Evolutionary conservation across 805 yeast genomes (phyloP).

Genomic region (Candida mattraensis): DNA sequence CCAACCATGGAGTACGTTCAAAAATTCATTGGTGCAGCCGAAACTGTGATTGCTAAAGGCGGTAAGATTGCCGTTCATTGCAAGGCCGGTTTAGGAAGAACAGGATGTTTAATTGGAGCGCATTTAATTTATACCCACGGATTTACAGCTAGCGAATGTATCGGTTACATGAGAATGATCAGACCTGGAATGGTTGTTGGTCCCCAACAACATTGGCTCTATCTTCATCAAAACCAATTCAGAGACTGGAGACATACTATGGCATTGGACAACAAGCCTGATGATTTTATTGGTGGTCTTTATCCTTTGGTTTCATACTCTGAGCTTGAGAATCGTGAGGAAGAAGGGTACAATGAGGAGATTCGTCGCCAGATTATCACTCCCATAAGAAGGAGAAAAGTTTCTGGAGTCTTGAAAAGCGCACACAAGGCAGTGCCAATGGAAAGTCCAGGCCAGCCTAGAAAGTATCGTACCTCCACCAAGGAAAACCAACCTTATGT

Average conservation of each 20-base stretch:
- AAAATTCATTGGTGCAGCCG: constrained; percentile 93
- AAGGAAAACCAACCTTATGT: constrained; percentile 32
- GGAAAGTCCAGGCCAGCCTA: constrained; percentile 96
- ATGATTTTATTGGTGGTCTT: constrained; percentile 65
- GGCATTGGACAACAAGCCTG: constrained; percentile 70
- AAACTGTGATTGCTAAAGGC: constrained; percentile 77
- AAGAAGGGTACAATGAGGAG: constrained; percentile 30
- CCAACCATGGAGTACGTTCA: constrained; percentile 93
- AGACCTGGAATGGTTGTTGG: constrained; percentile 99
- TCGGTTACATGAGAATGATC: constrained; percentile 92
- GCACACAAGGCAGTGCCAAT: constrained; percentile 77
- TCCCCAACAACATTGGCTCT: constrained; percentile 98
- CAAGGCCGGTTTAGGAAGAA: constrained; percentile 96
- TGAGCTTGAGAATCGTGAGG: constrained; percentile 52
- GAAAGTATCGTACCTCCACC: constrained; percentile 54
- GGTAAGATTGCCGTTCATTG: constrained; percentile 99
- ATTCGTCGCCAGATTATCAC: constrained; percentile 53
- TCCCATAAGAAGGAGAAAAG: constrained; percentile 69
- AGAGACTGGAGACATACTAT: constrained; percentile 95
- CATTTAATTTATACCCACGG: constrained; percentile 95
- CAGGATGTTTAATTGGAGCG: constrained; percentile 97
- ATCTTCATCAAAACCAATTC: constrained; percentile 92
- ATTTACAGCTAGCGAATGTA: constrained; percentile 95
- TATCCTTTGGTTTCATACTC: constrained; percentile 63
- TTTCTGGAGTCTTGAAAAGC: constrained; percentile 68